phyloP scores from a whole-genome alignment of 768 basidiomycete species.

The Auriscalpium vulgare region DNA sequence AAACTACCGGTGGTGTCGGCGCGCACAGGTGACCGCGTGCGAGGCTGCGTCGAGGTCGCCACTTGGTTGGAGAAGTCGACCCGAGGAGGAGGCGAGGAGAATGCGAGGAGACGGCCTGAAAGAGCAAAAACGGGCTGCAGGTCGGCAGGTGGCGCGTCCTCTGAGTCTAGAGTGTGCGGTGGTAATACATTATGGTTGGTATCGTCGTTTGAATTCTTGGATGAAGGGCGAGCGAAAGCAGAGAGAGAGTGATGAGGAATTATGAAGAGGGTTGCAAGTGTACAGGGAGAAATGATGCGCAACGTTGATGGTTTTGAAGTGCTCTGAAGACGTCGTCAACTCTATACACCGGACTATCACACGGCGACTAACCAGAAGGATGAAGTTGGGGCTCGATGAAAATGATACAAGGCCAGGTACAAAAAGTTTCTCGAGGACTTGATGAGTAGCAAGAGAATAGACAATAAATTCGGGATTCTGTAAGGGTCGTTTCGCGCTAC shows the following conservation, averaged over 20 bases:
- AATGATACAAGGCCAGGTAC: constrained; percentile 37
- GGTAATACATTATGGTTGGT: constrained; percentile 33
- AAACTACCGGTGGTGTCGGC: constrained; percentile 19
- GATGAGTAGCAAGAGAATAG: constrained; percentile 42
- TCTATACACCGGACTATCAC: not conserved
- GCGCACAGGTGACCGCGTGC: constrained; percentile 9
- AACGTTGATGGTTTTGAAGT: constrained; percentile 48
- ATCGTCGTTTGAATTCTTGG: constrained; percentile 18
- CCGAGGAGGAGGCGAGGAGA: constrained; percentile 31
- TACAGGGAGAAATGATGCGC: constrained; percentile 47
- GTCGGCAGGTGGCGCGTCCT: not conserved
- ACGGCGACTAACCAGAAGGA: constrained; percentile 45
- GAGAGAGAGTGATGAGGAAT: constrained; percentile 40
- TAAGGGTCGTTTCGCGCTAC: constrained; percentile 14
- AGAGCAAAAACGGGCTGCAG: constrained; percentile 52
- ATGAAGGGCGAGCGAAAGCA: constrained; percentile 30
- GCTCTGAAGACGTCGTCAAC: constrained; percentile 31
- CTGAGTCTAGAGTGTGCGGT: constrained; percentile 18
- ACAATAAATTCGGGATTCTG: constrained; percentile 26
- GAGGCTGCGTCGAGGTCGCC: constrained; percentile 10
- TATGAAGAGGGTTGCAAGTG: constrained; percentile 42
- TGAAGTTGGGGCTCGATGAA: constrained; percentile 38
- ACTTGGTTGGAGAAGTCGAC: constrained; percentile 13
- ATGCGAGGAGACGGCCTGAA: constrained; percentile 57
- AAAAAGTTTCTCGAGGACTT: constrained; percentile 39